Evolutionary conservation across 441 rosid species (phyloP).

Genomic region (Kokia cookei): DNA sequence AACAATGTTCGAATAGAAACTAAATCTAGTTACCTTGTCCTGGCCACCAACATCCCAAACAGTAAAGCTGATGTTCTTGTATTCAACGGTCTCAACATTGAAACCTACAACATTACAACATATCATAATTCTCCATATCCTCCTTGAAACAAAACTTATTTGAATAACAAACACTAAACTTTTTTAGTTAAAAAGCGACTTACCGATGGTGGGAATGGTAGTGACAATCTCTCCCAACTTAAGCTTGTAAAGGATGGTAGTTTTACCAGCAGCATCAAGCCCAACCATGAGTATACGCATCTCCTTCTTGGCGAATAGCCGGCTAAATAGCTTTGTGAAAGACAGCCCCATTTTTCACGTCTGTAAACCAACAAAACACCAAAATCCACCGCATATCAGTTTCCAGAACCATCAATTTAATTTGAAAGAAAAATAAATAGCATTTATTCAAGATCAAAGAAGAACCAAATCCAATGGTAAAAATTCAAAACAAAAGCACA

Average conservation of each 20-base stretch:
- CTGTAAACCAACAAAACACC: conserved; percentile 8
- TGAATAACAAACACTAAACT: not conserved
- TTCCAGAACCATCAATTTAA: not conserved
- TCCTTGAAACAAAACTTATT: not conserved
- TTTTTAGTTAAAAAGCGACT: conserved; percentile 5
- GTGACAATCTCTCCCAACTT: conserved; percentile 77
- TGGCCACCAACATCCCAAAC: conserved; percentile 82
- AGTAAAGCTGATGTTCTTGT: conserved; percentile 75
- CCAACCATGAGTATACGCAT: conserved; percentile 80
- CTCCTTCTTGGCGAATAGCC: conserved; percentile 73
- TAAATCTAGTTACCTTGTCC: conserved; percentile 45
- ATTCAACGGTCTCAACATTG: conserved; percentile 73
- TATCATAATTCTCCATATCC: not conserved
- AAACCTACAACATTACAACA: conserved; percentile 34
- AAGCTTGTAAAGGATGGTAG: conserved; percentile 71
- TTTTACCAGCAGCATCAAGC: conserved; percentile 81
- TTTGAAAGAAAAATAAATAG: not conserved
- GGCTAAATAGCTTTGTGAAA: conserved; percentile 67
- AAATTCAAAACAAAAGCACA: not conserved
- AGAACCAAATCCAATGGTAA: not conserved
- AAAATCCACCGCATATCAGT: conserved; percentile 3
- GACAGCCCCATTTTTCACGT: conserved; percentile 57
- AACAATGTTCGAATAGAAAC: not conserved
- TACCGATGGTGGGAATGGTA: conserved; percentile 74
- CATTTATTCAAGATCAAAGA: not conserved